A percentile compares a stretch with the other conserved stretches of the same genome.
Evolutionary conservation across 176 grass and related monocot species (phyloP).

Genomic region (Eleusine indica): DNA sequence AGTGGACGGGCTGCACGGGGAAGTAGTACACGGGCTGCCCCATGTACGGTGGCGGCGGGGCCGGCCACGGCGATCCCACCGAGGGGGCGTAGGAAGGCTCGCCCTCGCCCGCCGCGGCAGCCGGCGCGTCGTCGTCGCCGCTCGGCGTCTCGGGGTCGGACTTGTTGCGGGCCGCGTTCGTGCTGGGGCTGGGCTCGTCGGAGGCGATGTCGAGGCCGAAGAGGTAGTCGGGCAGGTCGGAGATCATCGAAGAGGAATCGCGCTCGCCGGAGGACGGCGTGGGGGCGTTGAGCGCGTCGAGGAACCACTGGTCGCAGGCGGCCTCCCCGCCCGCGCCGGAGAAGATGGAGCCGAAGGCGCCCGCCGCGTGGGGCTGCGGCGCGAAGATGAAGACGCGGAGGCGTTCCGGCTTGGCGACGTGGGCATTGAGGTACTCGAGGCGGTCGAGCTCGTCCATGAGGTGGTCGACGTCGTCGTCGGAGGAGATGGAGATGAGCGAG

Average conservation of each 20-base stretch:
- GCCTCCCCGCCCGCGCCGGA: constrained; percentile 43
- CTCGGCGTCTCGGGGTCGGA: constrained; percentile 41
- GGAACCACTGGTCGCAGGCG: constrained; percentile 63
- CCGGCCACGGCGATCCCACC: constrained; percentile 46
- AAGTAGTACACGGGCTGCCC: constrained; percentile 58
- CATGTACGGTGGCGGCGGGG: constrained; percentile 56
- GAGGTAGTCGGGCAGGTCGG: constrained; percentile 80
- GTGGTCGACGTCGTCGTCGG: constrained; percentile 91
- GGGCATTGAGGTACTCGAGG: constrained; percentile 19
- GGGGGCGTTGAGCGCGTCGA: constrained; percentile 68
- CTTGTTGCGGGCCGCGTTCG: constrained; percentile 20
- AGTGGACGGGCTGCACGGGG: constrained; percentile 46
- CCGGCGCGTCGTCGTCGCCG: constrained; percentile 33
- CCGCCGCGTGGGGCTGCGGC: constrained; percentile 23
- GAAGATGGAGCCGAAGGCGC: constrained; percentile 56
- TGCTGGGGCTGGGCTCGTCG: constrained; percentile 49
- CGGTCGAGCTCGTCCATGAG: constrained; percentile 89
- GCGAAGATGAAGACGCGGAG: constrained; percentile 63
- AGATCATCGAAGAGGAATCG: constrained; percentile 70
- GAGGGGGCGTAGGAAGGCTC: neutral
- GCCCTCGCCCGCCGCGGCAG: neutral
- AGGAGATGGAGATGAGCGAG: constrained; percentile 80
- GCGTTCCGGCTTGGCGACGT: constrained; percentile 49
- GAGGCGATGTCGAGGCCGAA: constrained; percentile 66
- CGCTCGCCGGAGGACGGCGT: constrained; percentile 50